These are phyloP conservation scores for Ilex asprella DNA, from an alignment of 257 asterid species.

Conservation along the genomic window DNA sequence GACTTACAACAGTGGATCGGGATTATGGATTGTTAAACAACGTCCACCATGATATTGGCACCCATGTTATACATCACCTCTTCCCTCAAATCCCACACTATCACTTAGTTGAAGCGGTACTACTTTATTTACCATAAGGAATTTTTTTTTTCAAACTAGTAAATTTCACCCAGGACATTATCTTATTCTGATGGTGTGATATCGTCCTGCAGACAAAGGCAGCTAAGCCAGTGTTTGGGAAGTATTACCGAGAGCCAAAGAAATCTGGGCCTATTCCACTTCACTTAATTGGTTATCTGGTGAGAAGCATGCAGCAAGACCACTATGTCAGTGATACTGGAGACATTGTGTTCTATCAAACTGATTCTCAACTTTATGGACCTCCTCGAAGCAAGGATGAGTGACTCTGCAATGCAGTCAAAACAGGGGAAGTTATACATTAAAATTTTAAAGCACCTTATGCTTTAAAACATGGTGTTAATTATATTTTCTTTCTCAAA, in stretches of 20 bases:
- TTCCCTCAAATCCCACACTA: slow-evolving; percentile 94
- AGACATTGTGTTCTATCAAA: slow-evolving; percentile 67
- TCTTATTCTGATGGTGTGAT: neutral
- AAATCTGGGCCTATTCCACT: slow-evolving; percentile 63
- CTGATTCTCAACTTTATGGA: slow-evolving; percentile 31
- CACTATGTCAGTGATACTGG: slow-evolving; percentile 75
- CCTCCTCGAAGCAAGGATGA: neutral
- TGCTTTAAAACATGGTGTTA: no score
- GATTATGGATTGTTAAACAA: slow-evolving; percentile 75
- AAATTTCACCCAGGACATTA: no score
- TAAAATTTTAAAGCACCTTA: no score
- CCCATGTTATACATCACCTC: slow-evolving; percentile 83
- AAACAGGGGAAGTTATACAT: no score
- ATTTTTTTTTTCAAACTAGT: no score
- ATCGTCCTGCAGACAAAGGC: slow-evolving; percentile 51
- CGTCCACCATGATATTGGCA: slow-evolving; percentile 85
- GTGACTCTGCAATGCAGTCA: neutral
- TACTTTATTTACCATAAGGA: neutral
- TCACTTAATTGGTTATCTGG: slow-evolving; percentile 45
- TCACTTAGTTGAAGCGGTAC: slow-evolving; percentile 75
- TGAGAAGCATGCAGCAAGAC: slow-evolving; percentile 47
- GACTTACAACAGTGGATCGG: slow-evolving; percentile 79
- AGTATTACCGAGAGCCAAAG: slow-evolving; percentile 73
- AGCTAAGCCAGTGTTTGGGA: slow-evolving; percentile 57
- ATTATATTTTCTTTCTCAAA: no score